Percentiles rank a stretch among this genome's conserved stretches.
Evolutionary conservation across 768 basidiomycete genomes (phyloP).

Genomic region (Lentinula boryana): DNA sequence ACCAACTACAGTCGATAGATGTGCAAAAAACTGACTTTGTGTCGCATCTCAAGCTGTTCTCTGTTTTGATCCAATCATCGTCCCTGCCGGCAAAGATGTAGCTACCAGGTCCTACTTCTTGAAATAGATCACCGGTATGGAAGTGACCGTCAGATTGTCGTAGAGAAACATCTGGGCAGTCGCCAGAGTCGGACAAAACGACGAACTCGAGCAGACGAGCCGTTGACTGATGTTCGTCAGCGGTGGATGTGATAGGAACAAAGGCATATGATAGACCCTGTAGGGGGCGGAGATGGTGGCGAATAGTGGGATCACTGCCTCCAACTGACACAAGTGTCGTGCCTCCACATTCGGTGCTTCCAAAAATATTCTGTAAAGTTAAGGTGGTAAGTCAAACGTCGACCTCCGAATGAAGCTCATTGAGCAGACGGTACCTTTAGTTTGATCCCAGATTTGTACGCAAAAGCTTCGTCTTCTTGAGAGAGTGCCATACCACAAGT

Average conservation of each 20-base stretch:
- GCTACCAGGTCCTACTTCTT: slow-evolving; percentile 48
- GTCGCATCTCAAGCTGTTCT: slow-evolving; percentile 73
- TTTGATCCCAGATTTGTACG: slow-evolving; percentile 54
- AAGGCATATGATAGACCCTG: slow-evolving; percentile 66
- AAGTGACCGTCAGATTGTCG: slow-evolving; percentile 62
- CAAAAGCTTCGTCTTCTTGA: slow-evolving; percentile 69
- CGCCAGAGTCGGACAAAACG: slow-evolving; percentile 58
- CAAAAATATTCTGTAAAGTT: slow-evolving; percentile 62
- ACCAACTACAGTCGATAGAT: slow-evolving; percentile 9
- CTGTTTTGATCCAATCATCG: slow-evolving; percentile 84
- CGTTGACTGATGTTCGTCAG: slow-evolving; percentile 47
- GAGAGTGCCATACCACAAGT: slow-evolving; percentile 62
- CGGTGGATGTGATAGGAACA: slow-evolving; percentile 42
- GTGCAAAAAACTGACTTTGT: slow-evolving; percentile 42
- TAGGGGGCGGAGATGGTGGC: slow-evolving; percentile 51
- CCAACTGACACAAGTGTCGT: slow-evolving; percentile 62
- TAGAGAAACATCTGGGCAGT: slow-evolving; percentile 59
- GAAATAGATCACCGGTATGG: slow-evolving; percentile 81
- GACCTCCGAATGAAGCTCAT: neutral
- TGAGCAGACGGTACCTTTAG: slow-evolving; percentile 44
- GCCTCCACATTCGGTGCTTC: slow-evolving; percentile 69
- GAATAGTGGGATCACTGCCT: slow-evolving; percentile 42
- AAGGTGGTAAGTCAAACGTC: slow-evolving; percentile 10
- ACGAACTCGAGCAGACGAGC: slow-evolving; percentile 61
- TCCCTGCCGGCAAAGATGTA: slow-evolving; percentile 68